Conservation (phyloP, 257 asterid genomes). For the Ocimum tenuiflorum region DNA sequence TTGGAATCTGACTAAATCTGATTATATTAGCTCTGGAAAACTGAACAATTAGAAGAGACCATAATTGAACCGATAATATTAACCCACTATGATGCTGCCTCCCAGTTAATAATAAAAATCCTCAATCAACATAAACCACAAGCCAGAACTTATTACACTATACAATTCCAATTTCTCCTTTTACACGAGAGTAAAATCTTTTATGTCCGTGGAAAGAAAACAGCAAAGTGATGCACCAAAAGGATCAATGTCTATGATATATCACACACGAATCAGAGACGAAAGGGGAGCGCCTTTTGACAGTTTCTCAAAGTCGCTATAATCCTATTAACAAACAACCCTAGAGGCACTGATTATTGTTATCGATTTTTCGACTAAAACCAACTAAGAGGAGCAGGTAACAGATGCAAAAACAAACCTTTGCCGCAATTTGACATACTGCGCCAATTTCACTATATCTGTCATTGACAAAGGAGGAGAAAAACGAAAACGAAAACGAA, state of each 20-base stretch:
- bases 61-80: neutral
- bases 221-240: neutral
- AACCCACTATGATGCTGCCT: neutral
- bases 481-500: neutral
- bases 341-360: neutral
- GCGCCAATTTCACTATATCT: constrained; percentile 89
- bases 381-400: neutral
- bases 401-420: constrained; percentile 38
- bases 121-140: neutral
- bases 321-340: neutral
- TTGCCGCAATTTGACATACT: constrained; percentile 81
- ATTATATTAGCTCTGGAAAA: neutral
- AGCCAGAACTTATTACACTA: neutral
- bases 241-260: neutral
- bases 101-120: neutral
- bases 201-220: neutral
- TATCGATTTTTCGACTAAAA: neutral
- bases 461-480: neutral
- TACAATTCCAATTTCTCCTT: neutral
- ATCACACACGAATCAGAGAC: neutral
- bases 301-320: neutral
- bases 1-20: neutral
- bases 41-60: constrained; percentile 4
- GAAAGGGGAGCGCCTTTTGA: neutral
- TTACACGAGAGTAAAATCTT: neutral